Evolutionary conservation across 176 grass and related monocot genomes (phyloP), one percentile per base, ranked within the genome.

Genomic region (Stipa capillata): DNA sequence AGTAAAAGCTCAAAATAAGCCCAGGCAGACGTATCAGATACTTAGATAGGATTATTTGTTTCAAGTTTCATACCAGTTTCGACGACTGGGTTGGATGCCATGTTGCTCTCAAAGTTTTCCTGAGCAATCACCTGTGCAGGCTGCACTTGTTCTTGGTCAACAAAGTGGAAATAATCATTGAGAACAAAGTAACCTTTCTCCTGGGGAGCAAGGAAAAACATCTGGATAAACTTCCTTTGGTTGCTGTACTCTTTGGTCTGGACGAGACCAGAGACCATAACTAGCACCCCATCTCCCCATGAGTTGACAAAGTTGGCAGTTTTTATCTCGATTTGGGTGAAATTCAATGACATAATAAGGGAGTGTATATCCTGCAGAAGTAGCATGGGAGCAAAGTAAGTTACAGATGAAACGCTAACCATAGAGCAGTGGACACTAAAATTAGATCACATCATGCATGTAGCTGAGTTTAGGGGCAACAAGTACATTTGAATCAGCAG

Each of bases 171-270:
- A 73, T 95, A 91, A 87, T 99, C 97, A 49, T 91, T 99, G 53
- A 99, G 92, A 62, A 99, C 90, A 91, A 93, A 99, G 77, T 91
- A 99, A 29, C 97, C 97, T 77, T 99, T 95, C 82, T 99, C 96
- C 68, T 99, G 97, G 0, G 97, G 97, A 2, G 97, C 97, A 76
- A 99, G 86, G 76, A 99, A 95, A 69, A 99, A 96, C 48, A 66
- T 99, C 72, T 99, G 97, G 47, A 99, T 78, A 69, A 99, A 99
- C 53, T 94, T 86, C 78, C 90, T 94, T 74, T 89, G 85, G 51
- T 84, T 51, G 71, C 5, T 84, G 64, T 92, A 95, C 39, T 93
- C 97, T 66, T 86, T 88, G 42, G 85, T 82, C 58, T 96, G 97
- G 62, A 93, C 92, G 3, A 93, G 72, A 75, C 97, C 92, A 27